Evolutionary conservation across 371 early-diverging fungal genomes (phyloP).

Genomic region (Mucor irregularis): DNA sequence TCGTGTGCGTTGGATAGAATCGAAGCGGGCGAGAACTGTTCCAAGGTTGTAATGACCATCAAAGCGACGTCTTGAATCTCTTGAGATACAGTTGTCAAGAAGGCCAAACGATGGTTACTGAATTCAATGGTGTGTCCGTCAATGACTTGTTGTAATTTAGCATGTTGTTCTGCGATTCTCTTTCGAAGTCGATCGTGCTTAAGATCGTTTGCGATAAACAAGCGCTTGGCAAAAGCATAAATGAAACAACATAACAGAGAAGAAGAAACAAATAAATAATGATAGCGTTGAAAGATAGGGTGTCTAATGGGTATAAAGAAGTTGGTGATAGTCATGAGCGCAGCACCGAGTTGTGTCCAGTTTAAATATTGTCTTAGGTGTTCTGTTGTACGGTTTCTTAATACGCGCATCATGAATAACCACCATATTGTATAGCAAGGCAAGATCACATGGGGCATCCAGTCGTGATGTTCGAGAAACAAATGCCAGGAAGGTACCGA

Average conservation of each 20-base stretch:
- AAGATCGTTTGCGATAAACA: slow-evolving; percentile 6
- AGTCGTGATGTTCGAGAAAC: slow-evolving; percentile 1
- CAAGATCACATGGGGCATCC: slow-evolving; percentile 15
- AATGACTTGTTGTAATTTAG: background rate
- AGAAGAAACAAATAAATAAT: background rate
- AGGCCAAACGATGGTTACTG: slow-evolving; percentile 10
- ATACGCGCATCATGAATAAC: slow-evolving; percentile 11
- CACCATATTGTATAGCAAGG: slow-evolving; percentile 17
- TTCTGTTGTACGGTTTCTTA: slow-evolving; percentile 10
- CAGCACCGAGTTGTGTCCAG: slow-evolving; percentile 12
- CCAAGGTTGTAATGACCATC: slow-evolving; percentile 45
- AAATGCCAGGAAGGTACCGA: background rate
- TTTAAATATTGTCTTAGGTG: slow-evolving; percentile 12
- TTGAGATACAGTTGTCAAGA: slow-evolving; percentile 36
- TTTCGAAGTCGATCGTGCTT: background rate
- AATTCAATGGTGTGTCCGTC: background rate
- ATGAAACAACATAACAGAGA: slow-evolving; percentile 2
- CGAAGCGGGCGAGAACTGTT: slow-evolving; percentile 40
- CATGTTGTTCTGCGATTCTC: background rate
- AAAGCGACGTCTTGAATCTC: slow-evolving; percentile 52
- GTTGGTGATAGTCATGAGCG: slow-evolving; percentile 7
- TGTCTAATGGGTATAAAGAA: background rate
- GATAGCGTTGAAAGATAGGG: background rate
- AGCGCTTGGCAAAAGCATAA: slow-evolving; percentile 12
- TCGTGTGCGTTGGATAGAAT: slow-evolving; percentile 39